Conservation (phyloP, 148 eudicot genomes). For the Camellia japonica region DNA sequence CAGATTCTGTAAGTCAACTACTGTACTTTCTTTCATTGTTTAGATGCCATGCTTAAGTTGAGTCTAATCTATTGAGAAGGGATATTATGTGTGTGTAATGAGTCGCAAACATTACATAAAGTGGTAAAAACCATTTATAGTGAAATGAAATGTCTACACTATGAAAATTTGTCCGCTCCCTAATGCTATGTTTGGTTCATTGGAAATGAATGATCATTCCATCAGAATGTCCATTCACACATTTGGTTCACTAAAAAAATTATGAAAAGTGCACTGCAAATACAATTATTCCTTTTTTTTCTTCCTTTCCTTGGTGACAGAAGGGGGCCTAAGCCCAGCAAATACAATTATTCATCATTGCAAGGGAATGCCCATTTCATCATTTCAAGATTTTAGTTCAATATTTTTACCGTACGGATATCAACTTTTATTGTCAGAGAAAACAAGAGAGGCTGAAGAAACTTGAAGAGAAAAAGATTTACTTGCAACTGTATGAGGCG, state of each 20-base stretch:
- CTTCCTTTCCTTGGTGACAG: too few species aligned
- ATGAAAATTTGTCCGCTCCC: background rate
- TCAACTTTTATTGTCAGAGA: slow-evolving; percentile 40
- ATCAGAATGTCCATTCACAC: too few species aligned
- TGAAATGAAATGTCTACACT: background rate
- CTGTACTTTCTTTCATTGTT: background rate
- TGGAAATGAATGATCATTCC: too few species aligned
- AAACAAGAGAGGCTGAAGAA: slow-evolving; percentile 58
- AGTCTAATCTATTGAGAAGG: background rate
- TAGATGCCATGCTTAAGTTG: background rate
- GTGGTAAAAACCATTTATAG: background rate
- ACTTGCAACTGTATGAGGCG: slow-evolving; percentile 63
- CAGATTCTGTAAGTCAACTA: slow-evolving; percentile 59
- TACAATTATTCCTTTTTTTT: too few species aligned
- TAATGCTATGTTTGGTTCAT: background rate
- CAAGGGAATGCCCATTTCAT: too few species aligned
- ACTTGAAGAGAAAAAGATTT: slow-evolving; percentile 60
- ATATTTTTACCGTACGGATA: background rate
- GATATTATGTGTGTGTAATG: background rate
- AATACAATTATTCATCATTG: too few species aligned
- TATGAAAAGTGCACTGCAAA: too few species aligned
- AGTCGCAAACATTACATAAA: background rate
- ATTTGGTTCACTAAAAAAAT: too few species aligned
- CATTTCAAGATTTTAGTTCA: background rate
- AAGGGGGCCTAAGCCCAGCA: too few species aligned